Evolutionary conservation across 495 filamentous ascomycete species (phyloP), one percentile per base, ranked within the genome.

Genomic region (Hapsidospora chrysogenum): DNA sequence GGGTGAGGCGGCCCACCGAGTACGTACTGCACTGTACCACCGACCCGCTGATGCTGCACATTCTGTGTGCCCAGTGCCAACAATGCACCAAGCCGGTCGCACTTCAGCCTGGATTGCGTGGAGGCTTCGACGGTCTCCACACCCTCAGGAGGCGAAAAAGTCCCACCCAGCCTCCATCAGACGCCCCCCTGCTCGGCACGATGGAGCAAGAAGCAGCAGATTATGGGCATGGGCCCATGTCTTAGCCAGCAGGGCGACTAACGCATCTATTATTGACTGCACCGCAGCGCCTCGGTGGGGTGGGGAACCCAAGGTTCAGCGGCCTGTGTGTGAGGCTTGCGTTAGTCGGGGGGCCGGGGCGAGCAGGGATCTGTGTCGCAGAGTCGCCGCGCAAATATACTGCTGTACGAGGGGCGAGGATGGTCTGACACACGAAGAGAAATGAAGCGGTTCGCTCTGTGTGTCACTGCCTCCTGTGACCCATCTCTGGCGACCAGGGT

Each of bases 361-460:
- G 23, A 38, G 17, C 35, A 17, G 33, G 35, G 47, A 42, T 41
- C 41, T n/a, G 46, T 34, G 36, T 37, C 46, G 47, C 46, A n/a
- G n/a, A n/a, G 47, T 43, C 48, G 45, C 49, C 44, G 41, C 39
- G 52, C 41, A 47, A 55, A n/a, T n/a, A n/a, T n/a, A n/a, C n/a
- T n/a, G n/a, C n/a, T 48, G 49, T 46, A 53, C 46, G 48, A 49
- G 25, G n/a, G 47, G 33, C 46, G 42, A 48, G 52, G 46, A 49
- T 51, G 35, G 46, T 53, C 52, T 56, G 52, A 56, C 52, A 51
- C 48, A 53, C 50, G n/a, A n/a, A n/a, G n/a, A n/a, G 40, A 49
- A 51, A 56, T 52, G 52, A 54, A 50, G 36, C 48, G 44, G 41
- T 41, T 49, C 51, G 50, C 45, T 47, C 43, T 21, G 29, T 33